Conservation (phyloP, 345 rosid species). For the Citrus inodora region DNA sequence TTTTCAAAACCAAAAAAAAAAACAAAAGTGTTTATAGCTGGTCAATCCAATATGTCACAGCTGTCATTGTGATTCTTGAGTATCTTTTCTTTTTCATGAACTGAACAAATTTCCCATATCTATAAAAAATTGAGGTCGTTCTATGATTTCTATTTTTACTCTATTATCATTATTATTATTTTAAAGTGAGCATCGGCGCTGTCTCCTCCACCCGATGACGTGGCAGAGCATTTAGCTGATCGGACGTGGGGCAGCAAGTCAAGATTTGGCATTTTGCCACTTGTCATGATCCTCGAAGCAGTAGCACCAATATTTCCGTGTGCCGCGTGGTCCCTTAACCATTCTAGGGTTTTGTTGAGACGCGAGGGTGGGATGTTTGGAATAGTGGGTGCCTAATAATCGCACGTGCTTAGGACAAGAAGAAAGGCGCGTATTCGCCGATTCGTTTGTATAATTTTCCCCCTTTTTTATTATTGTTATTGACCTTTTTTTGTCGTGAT, state of each 20-base stretch:
- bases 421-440: slow-evolving; percentile 10
- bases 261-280: not conserved
- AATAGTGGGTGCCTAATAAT: not conserved
- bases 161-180: too few species aligned
- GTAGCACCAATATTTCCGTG: not conserved
- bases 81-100: not conserved
- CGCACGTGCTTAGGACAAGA: not conserved
- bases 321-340: not conserved
- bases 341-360: not conserved
- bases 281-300: not conserved
- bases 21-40: too few species aligned
- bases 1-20: too few species aligned
- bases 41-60: not conserved
- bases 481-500: not conserved
- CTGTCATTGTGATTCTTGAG: not conserved
- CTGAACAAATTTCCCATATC: not conserved
- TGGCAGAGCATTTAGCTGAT: not conserved
- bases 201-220: not conserved
- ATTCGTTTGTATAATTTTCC: not conserved
- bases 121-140: not conserved
- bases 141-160: not conserved
- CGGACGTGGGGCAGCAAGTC: not conserved
- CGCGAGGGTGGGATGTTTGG: not conserved
- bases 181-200: too few species aligned
- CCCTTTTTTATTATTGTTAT: not conserved